Evolutionary conservation across 208 protist genomes (phyloP), one percentile per base, ranked within the genome.

Genomic region (Balamuthia mandrillaris): DNA sequence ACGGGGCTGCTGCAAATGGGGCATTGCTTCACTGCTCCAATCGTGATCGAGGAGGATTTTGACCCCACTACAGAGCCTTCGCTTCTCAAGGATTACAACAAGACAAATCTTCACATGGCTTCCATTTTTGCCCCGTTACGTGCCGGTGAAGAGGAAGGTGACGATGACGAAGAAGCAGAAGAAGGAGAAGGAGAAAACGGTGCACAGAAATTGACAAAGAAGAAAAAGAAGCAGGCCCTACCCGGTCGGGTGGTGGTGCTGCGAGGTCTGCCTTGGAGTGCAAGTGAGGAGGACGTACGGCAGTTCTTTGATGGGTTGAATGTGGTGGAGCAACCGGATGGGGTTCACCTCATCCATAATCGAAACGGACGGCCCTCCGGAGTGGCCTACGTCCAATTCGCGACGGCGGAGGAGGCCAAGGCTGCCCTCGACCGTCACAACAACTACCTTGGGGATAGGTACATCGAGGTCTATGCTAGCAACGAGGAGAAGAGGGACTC

Each of bases 331-430:
- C 14, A 18, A 14, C 51, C 45, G 3, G 74, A 41, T 37, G 74
- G 74, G 51, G 65, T 81, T 9, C 74, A 65, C n/a, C 74, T 81
- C 51, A 81, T 63, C n/a, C 45, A 81, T 27, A 54, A 81, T 9
- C 45, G 51, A 33, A 81, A 33, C 51, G 74, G 74, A 47, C 74
- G 74, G 1, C 74, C 74, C 51, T 81, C 74, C 10, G 74, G 68
- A 10, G 68, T 78, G 68, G 68, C 68, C 1, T 78, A 78, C n/a
- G 68, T 78, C 12, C 45, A 78, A 47, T 78, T 78, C 68, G 58
- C 29, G 31, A 58, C 68, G 1, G n/a, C 68, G 9, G 68, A 78
- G 68, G 68, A 78, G 31, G 68, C 58, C 7, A 16, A 78, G 45
- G 58, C 51, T 24, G 68, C 68, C 0, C 45, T 78, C 27, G 45